Conservation (phyloP, 2,329 filamentous ascomycete species). For the Penicillium sp. region DNA sequence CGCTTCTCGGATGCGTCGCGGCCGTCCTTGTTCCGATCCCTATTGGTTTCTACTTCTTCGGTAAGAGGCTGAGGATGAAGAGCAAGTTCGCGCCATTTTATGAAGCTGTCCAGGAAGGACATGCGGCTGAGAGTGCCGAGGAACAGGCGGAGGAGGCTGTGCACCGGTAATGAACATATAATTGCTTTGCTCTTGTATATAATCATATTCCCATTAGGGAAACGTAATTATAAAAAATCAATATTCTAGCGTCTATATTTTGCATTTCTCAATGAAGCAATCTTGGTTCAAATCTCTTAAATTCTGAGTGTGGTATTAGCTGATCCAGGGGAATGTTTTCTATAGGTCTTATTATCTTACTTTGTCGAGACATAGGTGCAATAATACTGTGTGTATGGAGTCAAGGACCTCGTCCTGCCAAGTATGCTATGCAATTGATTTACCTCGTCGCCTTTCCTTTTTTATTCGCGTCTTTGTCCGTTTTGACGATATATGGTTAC, state of each 20-base stretch:
- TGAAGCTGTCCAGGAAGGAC: conserved; percentile 50
- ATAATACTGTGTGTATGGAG: no score
- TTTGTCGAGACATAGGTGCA: no score
- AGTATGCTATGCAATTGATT: no score
- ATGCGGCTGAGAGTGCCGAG: conserved; percentile 27
- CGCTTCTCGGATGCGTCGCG: conserved; percentile 40
- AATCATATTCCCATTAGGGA: conserved; percentile 1
- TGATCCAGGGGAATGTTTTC: no score
- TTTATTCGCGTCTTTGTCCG: no score
- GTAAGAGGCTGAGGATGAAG: conserved; percentile 24
- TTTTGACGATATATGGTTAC: no score
- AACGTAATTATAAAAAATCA: conserved; percentile 1
- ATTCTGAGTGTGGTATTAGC: neutral
- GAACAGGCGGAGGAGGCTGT: conserved; percentile 4
- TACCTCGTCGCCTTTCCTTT: no score
- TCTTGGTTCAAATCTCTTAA: neutral
- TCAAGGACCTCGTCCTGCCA: no score
- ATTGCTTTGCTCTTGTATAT: neutral
- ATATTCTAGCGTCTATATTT: neutral
- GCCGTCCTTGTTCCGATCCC: conserved; percentile 41
- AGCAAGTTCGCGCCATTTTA: conserved; percentile 39
- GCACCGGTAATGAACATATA: neutral
- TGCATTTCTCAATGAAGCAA: neutral
- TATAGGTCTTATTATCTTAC: no score
- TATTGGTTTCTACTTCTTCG: conserved; percentile 38